Evolutionary conservation across 768 basidiomycete species (phyloP), one percentile per base, ranked within the genome.

Genomic region (Suillus discolor): DNA sequence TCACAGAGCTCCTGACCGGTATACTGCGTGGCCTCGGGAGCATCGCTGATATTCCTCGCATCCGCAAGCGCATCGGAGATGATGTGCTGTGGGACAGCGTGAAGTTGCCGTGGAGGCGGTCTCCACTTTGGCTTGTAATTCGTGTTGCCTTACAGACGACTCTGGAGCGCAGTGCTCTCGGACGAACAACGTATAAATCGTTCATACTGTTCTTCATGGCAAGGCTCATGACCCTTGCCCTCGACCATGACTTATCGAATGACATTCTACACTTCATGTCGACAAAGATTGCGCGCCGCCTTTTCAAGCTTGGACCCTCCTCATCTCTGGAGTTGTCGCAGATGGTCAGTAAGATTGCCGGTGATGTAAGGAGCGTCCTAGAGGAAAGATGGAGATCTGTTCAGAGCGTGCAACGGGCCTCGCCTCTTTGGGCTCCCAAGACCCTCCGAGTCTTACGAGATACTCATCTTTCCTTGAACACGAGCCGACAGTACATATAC

Each of bases 91-190:
- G 83, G 81, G 44, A 75, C 5, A 64, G 74, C 25, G 73, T 80
- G 2, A 61, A 67, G 41, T 72, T 77, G 13, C 62, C 85, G 76
- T 87, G 85, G 85, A 73, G 86, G 28, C 77, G 85, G 25, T 83
- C 84, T 8, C 73, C 83, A 0, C 73, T 84, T 12, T 87, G 85
- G 85, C 79, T 86, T 5, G 69, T 84, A 15, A 71, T 84, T 39
- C 81, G 84, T 13, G 81, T 87, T 5, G 76, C 77, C 1, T 67
- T 84, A 36, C 83, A 85, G 68, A 81, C 77, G 0, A 75, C 79
- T 0, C 69, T 79, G 31, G 66, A 62, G 23, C 69, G 66, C 45
- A 68, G 70, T 54, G 51, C n/a, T 39, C 23, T 62, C 8, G 70
- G 68, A 6, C 54, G 31, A 4, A 55, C 36, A 13, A 49, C 69